Base-by-base conservation (phyloP, 78 protist genomes). In the Dictyostelium firmibasis region DNA sequence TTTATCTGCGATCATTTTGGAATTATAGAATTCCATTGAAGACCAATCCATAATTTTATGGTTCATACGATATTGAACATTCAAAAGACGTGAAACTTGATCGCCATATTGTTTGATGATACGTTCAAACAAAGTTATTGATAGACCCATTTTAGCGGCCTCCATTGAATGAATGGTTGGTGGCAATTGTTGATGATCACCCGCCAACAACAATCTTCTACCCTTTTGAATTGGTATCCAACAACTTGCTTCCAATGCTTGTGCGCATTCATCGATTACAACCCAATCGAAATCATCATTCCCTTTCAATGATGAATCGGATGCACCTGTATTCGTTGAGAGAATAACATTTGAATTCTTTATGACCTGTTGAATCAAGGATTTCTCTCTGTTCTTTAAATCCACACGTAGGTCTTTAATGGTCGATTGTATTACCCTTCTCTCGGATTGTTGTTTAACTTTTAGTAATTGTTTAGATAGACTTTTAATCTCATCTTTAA, bases 61-160 rank as follows among this genome's bases (percentile, higher is more conserved):
- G 72, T 98, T 91, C 99, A 98, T 98, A 35, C 99, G 79, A 84
- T 98, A 98, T 85, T 98, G 99, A 3, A 95, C 47, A 25, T 27
- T 43, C 13, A 98, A 82, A 62, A 97, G 43, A 18, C 92, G 41
- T 7, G 97, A 83, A 6, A 89, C 92, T 7, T 77, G 35, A 6
- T 87, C 91, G 11, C 94, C 94, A 72, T 67, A 83, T 53, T 18
- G 43, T 23, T 64, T 29, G 6, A 72, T 84, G 3, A 97, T 53
- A 14, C 98, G 62, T n/a, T 97, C 99, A 81, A 98, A 98, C 38
- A 98, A 62, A 1, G 99, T 97, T 1, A 69, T 35, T 20, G 38
- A 84, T 3, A 97, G 11, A 20, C 97, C 96, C 10, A 57, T 86
- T n/a, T n/a, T 43, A 0, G 53, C 91, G 2, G 98, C 98, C 31